Evolutionary conservation across 306 rosid species (phyloP).

Genomic region (cucumber (Cucumis sativus)): Cucumber_9930_V3 NC_026655.2:280501-281000

Average conservation of each 20-base stretch:
- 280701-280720: constrained; percentile 41
- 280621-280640: background rate
- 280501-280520: background rate
- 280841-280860: background rate
- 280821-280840: background rate
- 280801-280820: constrained; percentile 31
- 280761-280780: constrained; percentile 64
- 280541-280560: background rate
- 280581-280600: background rate
- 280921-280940: constrained; percentile 80
- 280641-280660: background rate
- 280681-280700: constrained; percentile 13
- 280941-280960: constrained; percentile 75
- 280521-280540: background rate
- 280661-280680: background rate
- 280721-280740: constrained; percentile 68
- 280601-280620: background rate
- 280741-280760: constrained; percentile 66
- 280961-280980: constrained; percentile 81
- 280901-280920: constrained; percentile 96
- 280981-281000: constrained; percentile 77
- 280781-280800: constrained; percentile 61
- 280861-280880: background rate
- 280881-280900: constrained; percentile 5
- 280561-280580: background rate